Conservation (phyloP, 345 rosid species). For the Physaria fendleri region DNA sequence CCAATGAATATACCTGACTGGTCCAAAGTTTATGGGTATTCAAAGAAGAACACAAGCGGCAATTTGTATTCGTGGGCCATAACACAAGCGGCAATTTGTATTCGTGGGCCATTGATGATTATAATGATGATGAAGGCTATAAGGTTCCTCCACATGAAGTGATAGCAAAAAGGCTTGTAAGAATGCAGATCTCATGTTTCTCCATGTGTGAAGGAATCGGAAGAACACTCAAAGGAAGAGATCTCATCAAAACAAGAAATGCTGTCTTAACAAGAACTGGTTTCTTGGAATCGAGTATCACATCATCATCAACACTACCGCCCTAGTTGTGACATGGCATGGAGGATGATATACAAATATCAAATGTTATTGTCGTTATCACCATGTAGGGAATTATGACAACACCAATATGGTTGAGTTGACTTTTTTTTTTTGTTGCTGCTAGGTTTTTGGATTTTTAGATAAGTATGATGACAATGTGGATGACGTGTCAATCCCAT, state of each 20-base stretch:
- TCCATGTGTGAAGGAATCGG: conserved; percentile 86
- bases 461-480: conserved; percentile 29
- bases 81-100: conserved; percentile 16
- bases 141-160: conserved; percentile 83
- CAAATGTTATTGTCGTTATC: conserved; percentile 28
- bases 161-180: conserved; percentile 54
- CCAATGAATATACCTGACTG: conserved; percentile 84
- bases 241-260: conserved; percentile 70
- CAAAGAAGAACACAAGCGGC: conserved; percentile 11
- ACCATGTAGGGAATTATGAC: conserved; percentile 31
- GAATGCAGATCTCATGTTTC: conserved; percentile 44
- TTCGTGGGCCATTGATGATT: conserved; percentile 26
- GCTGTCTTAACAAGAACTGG: conserved; percentile 66
- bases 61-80: conserved; percentile 25
- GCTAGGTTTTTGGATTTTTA: conserved; percentile 27
- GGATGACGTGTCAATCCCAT: conserved; percentile 30
- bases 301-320: conserved; percentile 22
- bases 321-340: conserved; percentile 16
- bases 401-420: conserved; percentile 29
- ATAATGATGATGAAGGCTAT: conserved; percentile 41
- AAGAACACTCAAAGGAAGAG: conserved; percentile 85
- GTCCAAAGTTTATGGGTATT: conserved; percentile 71
- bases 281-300: conserved; percentile 44
- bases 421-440: conserved; percentile 17
- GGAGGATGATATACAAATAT: conserved; percentile 26